These are phyloP conservation scores for Suillus lakei DNA, from an alignment of 768 basidiomycete genomes.

Conservation along the genomic window DNA sequence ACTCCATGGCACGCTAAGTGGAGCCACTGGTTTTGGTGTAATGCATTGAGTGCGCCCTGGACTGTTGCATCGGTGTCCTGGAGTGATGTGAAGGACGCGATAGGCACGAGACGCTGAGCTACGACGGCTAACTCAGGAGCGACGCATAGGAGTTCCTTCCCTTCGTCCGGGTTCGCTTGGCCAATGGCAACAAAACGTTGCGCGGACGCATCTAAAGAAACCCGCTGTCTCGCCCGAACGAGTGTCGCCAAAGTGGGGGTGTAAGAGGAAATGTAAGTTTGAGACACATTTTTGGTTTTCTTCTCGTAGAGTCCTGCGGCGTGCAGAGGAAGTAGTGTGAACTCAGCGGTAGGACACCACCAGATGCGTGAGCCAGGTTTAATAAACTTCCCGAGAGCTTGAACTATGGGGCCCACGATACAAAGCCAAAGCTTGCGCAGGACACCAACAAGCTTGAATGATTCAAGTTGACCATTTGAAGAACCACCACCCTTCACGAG, in stretches of 20 bases:
- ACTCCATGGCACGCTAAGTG: neutral
- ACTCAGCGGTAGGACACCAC: neutral
- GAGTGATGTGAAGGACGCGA: neutral
- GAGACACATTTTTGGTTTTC: neutral
- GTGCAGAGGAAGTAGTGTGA: neutral
- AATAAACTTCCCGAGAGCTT: neutral
- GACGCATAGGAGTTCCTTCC: neutral
- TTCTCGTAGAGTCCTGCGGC: neutral
- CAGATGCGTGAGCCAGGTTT: neutral
- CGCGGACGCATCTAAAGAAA: neutral
- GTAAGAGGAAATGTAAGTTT: neutral
- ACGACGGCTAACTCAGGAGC: neutral
- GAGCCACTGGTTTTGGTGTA: neutral
- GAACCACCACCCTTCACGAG: neutral
- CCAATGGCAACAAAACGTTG: neutral
- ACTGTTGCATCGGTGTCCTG: neutral
- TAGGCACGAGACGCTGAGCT: neutral
- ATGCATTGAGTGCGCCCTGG: neutral
- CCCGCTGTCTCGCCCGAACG: neutral
- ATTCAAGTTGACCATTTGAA: neutral
- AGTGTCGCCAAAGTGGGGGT: neutral
- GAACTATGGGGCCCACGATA: neutral
- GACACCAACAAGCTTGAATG: neutral
- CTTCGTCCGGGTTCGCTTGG: neutral
- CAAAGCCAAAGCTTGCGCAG: neutral